phyloP scores from a whole-genome alignment of 2,329 filamentous ascomycete species.

The Podosphaera fusca region DNA sequence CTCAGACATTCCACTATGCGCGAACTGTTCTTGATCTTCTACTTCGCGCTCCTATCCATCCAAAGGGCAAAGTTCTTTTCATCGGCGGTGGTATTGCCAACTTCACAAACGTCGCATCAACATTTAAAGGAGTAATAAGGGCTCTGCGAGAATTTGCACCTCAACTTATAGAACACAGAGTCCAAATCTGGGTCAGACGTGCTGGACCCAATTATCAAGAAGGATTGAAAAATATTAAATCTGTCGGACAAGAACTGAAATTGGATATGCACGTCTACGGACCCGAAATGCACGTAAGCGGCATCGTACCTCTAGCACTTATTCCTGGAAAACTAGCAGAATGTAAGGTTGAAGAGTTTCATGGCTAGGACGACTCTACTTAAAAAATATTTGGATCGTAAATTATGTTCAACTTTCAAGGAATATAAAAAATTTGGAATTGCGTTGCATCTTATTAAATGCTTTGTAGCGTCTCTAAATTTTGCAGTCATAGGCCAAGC shows the following conservation, averaged over 20 bases:
- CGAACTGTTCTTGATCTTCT: constrained; percentile 92
- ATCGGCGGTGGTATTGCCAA: constrained; percentile 99
- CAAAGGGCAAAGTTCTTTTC: constrained; percentile 95
- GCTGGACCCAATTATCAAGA: constrained; percentile 98
- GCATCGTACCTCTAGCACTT: constrained; percentile 85
- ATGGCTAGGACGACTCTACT: constrained; percentile 7
- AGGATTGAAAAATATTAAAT: constrained; percentile 99
- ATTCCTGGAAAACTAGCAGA: constrained; percentile 39
- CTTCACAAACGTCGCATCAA: constrained; percentile 98
- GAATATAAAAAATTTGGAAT: too few species aligned
- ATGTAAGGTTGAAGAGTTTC: constrained; percentile 36
- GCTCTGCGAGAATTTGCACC: constrained; percentile 77
- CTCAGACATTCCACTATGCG: constrained; percentile 97
- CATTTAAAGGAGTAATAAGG: constrained; percentile 98
- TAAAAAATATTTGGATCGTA: constrained; percentile 2
- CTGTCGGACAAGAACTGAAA: constrained; percentile 76
- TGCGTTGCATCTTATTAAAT: too few species aligned
- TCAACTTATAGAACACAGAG: constrained; percentile 81
- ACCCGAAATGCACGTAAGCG: constrained; percentile 70
- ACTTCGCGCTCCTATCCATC: constrained; percentile 65
- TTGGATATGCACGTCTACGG: constrained; percentile 84
- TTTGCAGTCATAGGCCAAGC: too few species aligned
- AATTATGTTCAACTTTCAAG: too few species aligned
- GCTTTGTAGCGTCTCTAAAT: too few species aligned
- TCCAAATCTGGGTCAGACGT: constrained; percentile 84